Conservation (phyloP, 805 yeast genomes). For the Zygoascus bituminiphila region DNA sequence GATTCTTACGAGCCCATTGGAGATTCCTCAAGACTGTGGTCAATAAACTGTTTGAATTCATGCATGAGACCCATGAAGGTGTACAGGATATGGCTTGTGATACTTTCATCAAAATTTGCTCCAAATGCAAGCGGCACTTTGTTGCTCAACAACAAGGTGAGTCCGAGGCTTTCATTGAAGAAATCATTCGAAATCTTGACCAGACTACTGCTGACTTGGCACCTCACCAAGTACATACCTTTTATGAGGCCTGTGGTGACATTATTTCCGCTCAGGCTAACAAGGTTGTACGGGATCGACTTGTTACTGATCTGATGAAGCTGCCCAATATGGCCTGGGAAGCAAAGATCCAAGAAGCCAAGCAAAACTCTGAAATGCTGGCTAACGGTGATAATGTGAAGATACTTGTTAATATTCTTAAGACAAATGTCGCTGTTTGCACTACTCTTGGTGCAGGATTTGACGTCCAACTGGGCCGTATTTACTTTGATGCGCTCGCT, state of each 20-base stretch:
- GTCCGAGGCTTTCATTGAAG: slow-evolving; percentile 82
- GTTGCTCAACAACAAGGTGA: slow-evolving; percentile 82
- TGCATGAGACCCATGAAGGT: slow-evolving; percentile 99
- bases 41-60: slow-evolving; percentile 89
- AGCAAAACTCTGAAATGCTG: slow-evolving; percentile 71
- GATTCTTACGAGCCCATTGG: slow-evolving; percentile 98
- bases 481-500: slow-evolving; percentile 83
- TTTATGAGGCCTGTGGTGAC: slow-evolving; percentile 94
- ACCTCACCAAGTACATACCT: slow-evolving; percentile 97
- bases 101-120: slow-evolving; percentile 91
- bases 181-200: slow-evolving; percentile 76
- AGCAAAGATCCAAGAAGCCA: slow-evolving; percentile 77
- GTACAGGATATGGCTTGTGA: slow-evolving; percentile 99
- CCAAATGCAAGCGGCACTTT: slow-evolving; percentile 91
- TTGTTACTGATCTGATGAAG: slow-evolving; percentile 73
- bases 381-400: slow-evolving; percentile 76
- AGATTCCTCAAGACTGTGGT: slow-evolving; percentile 92
- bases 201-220: slow-evolving; percentile 83
- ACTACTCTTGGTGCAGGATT: slow-evolving; percentile 89
- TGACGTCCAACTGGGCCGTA: slow-evolving; percentile 75
- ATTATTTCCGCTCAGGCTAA: slow-evolving; percentile 82
- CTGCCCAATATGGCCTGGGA: slow-evolving; percentile 94
- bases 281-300: slow-evolving; percentile 56
- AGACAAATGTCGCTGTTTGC: slow-evolving; percentile 93
- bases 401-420: slow-evolving; percentile 85